phyloP scores from a whole-genome alignment of 1,284 basidiomycete genomes.

The Wolfiporia cocos region DNA sequence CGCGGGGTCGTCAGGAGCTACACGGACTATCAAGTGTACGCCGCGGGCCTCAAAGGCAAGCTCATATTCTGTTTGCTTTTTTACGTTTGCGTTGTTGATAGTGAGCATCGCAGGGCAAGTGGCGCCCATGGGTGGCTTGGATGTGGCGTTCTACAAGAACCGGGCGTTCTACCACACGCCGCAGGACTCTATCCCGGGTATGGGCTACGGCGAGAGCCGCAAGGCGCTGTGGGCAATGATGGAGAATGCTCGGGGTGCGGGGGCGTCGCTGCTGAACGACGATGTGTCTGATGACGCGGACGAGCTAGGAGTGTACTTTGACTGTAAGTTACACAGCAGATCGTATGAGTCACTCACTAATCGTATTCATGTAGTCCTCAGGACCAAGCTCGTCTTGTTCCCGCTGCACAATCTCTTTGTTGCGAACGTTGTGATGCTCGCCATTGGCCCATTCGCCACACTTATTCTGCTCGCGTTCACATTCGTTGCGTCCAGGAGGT shows the following conservation, averaged over 20 bases:
- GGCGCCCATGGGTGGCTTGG: conserved; percentile 55
- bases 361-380: conserved; percentile 46
- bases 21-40: conserved; percentile 68
- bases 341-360: conserved; percentile 1
- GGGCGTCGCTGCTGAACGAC: conserved; percentile 43
- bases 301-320: conserved; percentile 55
- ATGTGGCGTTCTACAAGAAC: conserved; percentile 68
- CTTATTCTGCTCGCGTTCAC: conserved; percentile 34
- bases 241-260: conserved; percentile 53
- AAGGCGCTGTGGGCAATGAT: conserved; percentile 71
- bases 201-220: conserved; percentile 38
- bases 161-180: conserved; percentile 68
- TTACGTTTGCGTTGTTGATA: no score
- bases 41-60: conserved; percentile 13
- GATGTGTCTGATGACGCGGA: conserved; percentile 25
- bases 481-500: conserved; percentile 15
- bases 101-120: conserved; percentile 3
- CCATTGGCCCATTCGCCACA: conserved; percentile 52
- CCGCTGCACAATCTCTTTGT: conserved; percentile 43
- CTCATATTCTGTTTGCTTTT: no score
- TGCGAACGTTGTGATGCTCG: conserved; percentile 53
- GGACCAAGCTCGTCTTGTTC: conserved; percentile 46
- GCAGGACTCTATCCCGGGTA: conserved; percentile 43
- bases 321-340: conserved; percentile 41
- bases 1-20: conserved; percentile 53